Evolutionary conservation across 331 rosid genomes (phyloP), one percentile per base, ranked within the genome.

Genomic region (Erythrophleum ivorense): DNA sequence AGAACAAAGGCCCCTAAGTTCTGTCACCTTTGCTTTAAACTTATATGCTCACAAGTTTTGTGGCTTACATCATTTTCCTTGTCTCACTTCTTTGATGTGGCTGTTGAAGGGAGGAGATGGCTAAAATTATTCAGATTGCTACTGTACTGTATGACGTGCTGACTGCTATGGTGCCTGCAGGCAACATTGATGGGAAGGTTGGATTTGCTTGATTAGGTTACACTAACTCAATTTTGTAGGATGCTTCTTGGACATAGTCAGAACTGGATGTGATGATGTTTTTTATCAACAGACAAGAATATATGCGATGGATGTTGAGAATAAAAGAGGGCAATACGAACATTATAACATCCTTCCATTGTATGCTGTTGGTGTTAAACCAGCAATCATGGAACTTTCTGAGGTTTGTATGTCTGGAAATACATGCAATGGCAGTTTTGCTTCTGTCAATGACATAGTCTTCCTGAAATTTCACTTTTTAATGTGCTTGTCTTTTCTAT

Each of bases 341-440:
- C 88, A 85, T 85, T 88, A 86, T 81, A 91, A 91, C 86, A 89
- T 91, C 83, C 92, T 91, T 75, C 96, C 96, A 67, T 65, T 91
- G 66, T 83, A 88, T 84, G 82, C 87, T 48, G 81, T 84, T 75
- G 96, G 92, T 69, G 91, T 89, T 83, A 85, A 80, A 87, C 92
- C 94, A 34, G 85, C 88, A 80, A 88, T 87, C 43, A 91, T 91
- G 96, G 91, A 88, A 76, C 83, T 89, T 82, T 85, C 96, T 10
- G 90, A 88, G 96, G 96, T 91, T 54, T 82, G 78, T 80, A 66
- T 57, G 41, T 66, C 52, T 55, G 48, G 60, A 53, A 75, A 36
- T 45, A 43, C 57, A 67, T 80, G 46, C 62, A 68, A 73, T 71
- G 67, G 53, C n/a, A 55, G 73, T 45, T 70, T 71, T 58, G 34